phyloP scores from a whole-genome alignment of 179 eudicot genomes.

The Actinidia chinensis region DNA sequence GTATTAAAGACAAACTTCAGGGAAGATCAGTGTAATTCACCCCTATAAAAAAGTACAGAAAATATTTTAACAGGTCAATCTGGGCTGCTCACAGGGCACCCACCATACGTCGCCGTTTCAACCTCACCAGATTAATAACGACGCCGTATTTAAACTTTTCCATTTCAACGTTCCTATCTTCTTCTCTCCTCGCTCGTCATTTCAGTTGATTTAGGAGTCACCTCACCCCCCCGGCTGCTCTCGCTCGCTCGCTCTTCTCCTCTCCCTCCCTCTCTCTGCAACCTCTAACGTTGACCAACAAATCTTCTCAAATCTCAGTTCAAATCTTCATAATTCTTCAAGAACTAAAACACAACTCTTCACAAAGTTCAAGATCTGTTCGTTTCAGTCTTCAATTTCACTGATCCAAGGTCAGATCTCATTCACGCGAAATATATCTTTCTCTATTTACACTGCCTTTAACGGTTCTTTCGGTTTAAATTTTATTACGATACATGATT shows the following conservation, averaged over 20 bases:
- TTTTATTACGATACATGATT: no score
- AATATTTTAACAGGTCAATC: constrained; percentile 7
- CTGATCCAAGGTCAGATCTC: constrained; percentile 22
- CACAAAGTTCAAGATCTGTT: constrained; percentile 18
- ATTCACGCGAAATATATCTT: background rate
- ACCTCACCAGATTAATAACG: background rate
- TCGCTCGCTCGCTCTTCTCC: background rate
- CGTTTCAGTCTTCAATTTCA: background rate
- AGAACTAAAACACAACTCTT: no score
- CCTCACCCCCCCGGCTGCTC: no score
- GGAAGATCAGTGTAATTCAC: no score
- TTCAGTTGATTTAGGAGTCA: constrained; percentile 8
- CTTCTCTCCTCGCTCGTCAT: background rate
- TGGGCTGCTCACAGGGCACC: background rate
- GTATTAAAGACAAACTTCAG: no score
- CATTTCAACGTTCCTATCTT: background rate
- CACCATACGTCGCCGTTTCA: constrained; percentile 5
- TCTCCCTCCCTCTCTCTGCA: background rate
- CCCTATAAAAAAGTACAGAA: no score
- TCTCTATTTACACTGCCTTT: background rate
- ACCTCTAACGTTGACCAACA: constrained; percentile 6
- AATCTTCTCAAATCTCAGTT: background rate
- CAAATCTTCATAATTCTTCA: background rate
- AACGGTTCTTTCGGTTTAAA: no score
- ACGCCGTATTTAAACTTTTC: background rate